Percentiles rank a stretch among this genome's conserved stretches.
These are phyloP conservation scores for Tulasnella calospora DNA, from an alignment of 768 basidiomycete species.

Conservation along the genomic window DNA sequence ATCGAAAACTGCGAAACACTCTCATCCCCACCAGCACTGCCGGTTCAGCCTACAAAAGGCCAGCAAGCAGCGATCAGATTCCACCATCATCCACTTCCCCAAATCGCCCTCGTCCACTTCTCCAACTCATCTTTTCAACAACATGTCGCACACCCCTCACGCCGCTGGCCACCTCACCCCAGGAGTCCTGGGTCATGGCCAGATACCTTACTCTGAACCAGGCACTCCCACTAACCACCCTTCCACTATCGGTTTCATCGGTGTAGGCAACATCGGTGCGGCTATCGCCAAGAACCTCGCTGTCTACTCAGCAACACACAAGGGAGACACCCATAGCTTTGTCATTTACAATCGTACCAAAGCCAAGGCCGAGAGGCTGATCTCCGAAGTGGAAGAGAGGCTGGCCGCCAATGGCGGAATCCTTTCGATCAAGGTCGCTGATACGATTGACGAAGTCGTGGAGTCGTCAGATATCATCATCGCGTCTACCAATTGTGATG, in stretches of 20 bases:
- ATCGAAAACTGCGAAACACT: not conserved
- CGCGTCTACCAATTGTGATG: slow-evolving; percentile 68
- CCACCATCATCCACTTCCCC: slow-evolving; percentile 3
- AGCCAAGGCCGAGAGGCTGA: slow-evolving; percentile 55
- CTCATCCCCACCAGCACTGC: slow-evolving; percentile 5
- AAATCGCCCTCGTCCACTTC: not conserved
- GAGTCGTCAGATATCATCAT: slow-evolving; percentile 68
- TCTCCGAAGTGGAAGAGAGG: slow-evolving; percentile 46
- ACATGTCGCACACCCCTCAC: slow-evolving; percentile 10
- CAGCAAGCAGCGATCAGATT: not conserved
- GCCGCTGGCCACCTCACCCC: not conserved
- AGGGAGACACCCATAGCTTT: slow-evolving; percentile 47
- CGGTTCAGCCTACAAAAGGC: not conserved
- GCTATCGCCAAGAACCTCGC: slow-evolving; percentile 79
- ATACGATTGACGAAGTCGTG: slow-evolving; percentile 55
- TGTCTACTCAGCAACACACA: slow-evolving; percentile 42
- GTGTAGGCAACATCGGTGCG: slow-evolving; percentile 47
- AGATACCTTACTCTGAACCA: slow-evolving; percentile 16
- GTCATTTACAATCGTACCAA: slow-evolving; percentile 71
- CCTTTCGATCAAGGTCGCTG: slow-evolving; percentile 52
- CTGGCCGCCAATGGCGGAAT: slow-evolving; percentile 34
- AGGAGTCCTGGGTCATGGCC: slow-evolving; percentile 14
- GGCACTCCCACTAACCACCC: slow-evolving; percentile 17
- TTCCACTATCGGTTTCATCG: slow-evolving; percentile 47
- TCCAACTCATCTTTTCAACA: not conserved